These are phyloP conservation scores for Primulina eburnea DNA, from an alignment of 257 asterid species.

Conservation along the genomic window DNA sequence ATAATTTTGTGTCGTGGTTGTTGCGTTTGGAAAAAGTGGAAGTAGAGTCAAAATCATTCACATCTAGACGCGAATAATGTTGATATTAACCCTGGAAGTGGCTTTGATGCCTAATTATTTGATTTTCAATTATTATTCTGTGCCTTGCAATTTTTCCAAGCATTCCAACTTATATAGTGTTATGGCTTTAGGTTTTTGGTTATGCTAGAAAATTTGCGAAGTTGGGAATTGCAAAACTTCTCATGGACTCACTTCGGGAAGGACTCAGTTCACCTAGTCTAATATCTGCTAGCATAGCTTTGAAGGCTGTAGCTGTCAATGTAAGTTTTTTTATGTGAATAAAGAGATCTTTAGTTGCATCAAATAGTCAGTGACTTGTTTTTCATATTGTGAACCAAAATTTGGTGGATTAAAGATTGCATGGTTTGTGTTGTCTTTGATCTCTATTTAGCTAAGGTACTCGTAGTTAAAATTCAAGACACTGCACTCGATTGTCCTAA, in stretches of 20 bases:
- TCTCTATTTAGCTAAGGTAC: slow-evolving; percentile 2
- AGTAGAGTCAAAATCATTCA: slow-evolving; percentile 2
- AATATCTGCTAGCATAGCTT: slow-evolving; percentile 72
- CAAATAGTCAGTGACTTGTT: slow-evolving; percentile 16
- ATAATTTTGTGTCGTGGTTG: not conserved
- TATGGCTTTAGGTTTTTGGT: slow-evolving; percentile 68
- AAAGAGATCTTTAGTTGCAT: slow-evolving; percentile 9
- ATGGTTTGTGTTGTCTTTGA: slow-evolving; percentile 8
- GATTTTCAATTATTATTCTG: not conserved
- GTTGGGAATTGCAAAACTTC: slow-evolving; percentile 66
- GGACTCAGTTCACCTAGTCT: slow-evolving; percentile 62
- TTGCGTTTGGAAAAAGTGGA: not conserved
- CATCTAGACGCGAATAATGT: not conserved
- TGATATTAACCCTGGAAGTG: not conserved
- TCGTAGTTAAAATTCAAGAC: not conserved
- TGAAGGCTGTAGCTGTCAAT: slow-evolving; percentile 86
- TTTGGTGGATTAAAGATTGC: slow-evolving; percentile 4
- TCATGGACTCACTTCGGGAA: slow-evolving; percentile 73
- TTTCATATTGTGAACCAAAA: slow-evolving; percentile 15
- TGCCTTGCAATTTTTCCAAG: not conserved
- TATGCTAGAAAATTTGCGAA: slow-evolving; percentile 87
- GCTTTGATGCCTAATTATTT: not conserved
- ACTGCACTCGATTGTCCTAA: not conserved
- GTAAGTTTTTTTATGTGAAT: slow-evolving; percentile 45
- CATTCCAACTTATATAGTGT: not conserved